A percentile compares a stretch with the other conserved stretches of the same genome.
These are phyloP conservation scores for Cyclostephanos tholiformis DNA, from an alignment of 108 stramenopile genomes.

Conservation along the genomic window DNA sequence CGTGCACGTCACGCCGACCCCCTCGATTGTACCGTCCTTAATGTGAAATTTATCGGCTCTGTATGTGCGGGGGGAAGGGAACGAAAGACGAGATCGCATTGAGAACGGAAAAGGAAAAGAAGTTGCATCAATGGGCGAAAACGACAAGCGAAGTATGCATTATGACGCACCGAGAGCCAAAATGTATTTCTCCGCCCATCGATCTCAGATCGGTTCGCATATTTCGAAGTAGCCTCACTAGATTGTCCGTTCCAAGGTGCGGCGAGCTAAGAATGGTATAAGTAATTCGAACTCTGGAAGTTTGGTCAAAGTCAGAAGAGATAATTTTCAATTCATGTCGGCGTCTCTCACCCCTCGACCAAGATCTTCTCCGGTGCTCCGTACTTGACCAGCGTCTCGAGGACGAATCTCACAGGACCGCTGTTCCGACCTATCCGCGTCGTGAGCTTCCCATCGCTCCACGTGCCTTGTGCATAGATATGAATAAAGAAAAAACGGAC, in stretches of 20 bases:
- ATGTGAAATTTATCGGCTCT: conserved; percentile 61
- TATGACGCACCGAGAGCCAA: conserved; percentile 62
- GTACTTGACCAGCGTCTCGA: conserved; percentile 84
- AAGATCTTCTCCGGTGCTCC: conserved; percentile 89
- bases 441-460: conserved; percentile 96
- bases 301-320: not conserved
- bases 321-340: not conserved
- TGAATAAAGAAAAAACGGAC: not conserved
- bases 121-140: not conserved
- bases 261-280: conserved; percentile 48
- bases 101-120: not conserved
- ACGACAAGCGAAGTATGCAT: not conserved
- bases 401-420: conserved; percentile 63
- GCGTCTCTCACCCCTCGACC: conserved; percentile 64
- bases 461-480: conserved; percentile 51
- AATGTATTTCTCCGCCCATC: conserved; percentile 80
- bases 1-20: conserved; percentile 46
- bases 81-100: too few relatives aligned
- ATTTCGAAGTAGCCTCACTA: conserved; percentile 82
- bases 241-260: conserved; percentile 93
- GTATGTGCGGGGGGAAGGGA: too few relatives aligned
- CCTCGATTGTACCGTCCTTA: conserved; percentile 49
- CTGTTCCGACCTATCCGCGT: conserved; percentile 90
- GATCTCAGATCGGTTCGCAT: conserved; percentile 69
- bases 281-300: not conserved